Base-by-base conservation (phyloP, 345 rosid genomes). In the Zanthoxylum bungeanum region DNA sequence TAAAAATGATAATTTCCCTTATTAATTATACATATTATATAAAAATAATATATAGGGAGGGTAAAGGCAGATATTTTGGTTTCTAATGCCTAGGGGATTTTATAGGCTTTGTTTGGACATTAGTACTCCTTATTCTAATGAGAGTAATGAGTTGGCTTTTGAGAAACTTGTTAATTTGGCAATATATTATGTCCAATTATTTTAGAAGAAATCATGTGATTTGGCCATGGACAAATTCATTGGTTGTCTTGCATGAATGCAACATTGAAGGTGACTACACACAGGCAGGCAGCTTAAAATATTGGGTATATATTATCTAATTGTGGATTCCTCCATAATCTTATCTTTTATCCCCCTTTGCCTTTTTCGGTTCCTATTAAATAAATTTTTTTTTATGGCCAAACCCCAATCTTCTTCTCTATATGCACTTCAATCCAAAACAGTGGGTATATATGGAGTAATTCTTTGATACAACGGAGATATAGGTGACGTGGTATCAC, bases 241-340 rank as follows among this genome's bases (percentile, higher is more conserved):
- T 68, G 75, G 75, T 68, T 83, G 87, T 70, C 83, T 74, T 81
- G 82, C 82, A 83, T 81, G 86, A 73, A 74, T 64, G 79, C 80
- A 80, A 65, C 85, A 68, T 56, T 66, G 75, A 80, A 72, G 49
- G 76, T 76, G 87, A 76, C 79, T 70, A 65, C 69, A 75, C 75
- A 76, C n/a, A n/a, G n/a, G n/a, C n/a, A 42, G 9, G 82, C 85
- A 68, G 75, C 73, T 71, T 75, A 78, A 66, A 70, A 58, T 55
- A 71, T 75, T 79, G 70, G 70, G 69, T 81, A 77, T 44, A n/a
- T n/a, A n/a, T 81, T 78, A 81, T 76, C 82, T 70, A 62, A 77
- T 39, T 75, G 73, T 76, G 75, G 79, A 72, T 79, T 78, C 82
- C 69, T 64, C 66, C 64, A 75, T 72, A 85, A 77, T 68, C 79